Base-by-base conservation (phyloP, 1,139 yeast species). In the Pichia sp. region DNA sequence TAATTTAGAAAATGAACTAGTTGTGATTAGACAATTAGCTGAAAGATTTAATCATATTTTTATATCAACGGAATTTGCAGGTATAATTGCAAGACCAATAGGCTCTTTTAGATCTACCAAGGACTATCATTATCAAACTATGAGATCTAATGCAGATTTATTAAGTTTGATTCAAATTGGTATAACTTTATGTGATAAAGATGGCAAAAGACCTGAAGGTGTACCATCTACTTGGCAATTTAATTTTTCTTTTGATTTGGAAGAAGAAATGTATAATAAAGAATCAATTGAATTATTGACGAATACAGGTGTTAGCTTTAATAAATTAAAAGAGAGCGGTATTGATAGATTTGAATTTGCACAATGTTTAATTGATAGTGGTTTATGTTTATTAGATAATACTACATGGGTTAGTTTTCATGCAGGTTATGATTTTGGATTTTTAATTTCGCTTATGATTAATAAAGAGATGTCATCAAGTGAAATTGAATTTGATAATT, bases 71-170 rank as follows among this genome's bases (percentile, higher is more conserved):
- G 97, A 92, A 66, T 89, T 92, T 63, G 97, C 97, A 0, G 98
- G 98, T 0, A 87, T 94, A 34, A 86, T 92, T 30, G 96, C 96
- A 1, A 78, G 98, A 57, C 98, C 98, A 10, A 87, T 92, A 53
- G 98, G 98, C n/a, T 81, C 89, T 9, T 92, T 92, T 68, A 82
- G 88, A 60, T 81, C 94, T 8, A 86, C 94, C 11, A 78, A 87
- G 32, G 98, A 92, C 65, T 92, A 89, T 66, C 97, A 92, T 66
- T 92, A 92, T 65, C 98, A 92, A 67, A 92, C 97, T 0, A 76
- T 92, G 68, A 77, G 98, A 61, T 76, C 95, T 8, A 92, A 92
- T 66, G 87, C 94, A 3, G 98, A 94, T 66, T 73, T 92, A 49
- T 70, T 90, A 55, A 84, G 84, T 57, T 79, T 92, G 57, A 83